These are phyloP conservation scores for Gloeophyllum trabeum DNA, from an alignment of 768 basidiomycete genomes.

Conservation along the genomic window DNA sequence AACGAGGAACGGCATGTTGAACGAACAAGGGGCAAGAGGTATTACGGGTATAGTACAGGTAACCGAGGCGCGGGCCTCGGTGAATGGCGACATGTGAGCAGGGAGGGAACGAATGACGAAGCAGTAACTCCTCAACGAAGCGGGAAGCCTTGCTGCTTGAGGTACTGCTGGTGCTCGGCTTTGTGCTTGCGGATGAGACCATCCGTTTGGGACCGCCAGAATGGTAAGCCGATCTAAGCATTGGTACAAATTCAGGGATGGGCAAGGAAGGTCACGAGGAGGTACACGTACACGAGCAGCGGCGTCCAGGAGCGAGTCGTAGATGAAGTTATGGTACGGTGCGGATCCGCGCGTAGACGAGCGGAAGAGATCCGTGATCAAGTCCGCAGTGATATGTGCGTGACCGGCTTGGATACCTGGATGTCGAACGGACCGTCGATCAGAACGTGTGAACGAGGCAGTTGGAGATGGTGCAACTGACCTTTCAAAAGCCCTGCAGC, in stretches of 20 bases:
- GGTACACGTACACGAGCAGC: not conserved
- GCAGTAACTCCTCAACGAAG: too few relatives aligned
- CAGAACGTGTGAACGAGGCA: constrained; percentile 56
- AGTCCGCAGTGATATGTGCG: not conserved
- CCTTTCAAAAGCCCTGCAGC: constrained; percentile 51
- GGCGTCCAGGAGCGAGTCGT: not conserved
- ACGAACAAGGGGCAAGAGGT: too few relatives aligned
- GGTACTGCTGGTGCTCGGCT: constrained; percentile 24
- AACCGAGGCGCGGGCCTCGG: too few relatives aligned
- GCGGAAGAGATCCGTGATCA: not conserved
- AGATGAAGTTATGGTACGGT: not conserved
- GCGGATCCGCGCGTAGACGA: not conserved
- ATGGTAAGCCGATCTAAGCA: constrained; percentile 12
- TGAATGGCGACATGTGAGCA: too few relatives aligned
- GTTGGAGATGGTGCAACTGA: constrained; percentile 16
- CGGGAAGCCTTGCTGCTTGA: constrained; percentile 10
- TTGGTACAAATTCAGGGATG: not conserved
- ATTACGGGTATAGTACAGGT: too few relatives aligned
- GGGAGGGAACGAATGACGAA: too few relatives aligned
- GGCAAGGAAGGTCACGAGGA: not conserved
- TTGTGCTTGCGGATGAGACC: constrained; percentile 19
- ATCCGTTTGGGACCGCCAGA: constrained; percentile 29
- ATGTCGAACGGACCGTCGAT: constrained; percentile 9
- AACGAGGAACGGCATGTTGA: too few relatives aligned
- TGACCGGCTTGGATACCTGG: not conserved